Evolutionary conservation across 306 rosid species (phyloP).

Genomic region (Biancaea sappan): DNA sequence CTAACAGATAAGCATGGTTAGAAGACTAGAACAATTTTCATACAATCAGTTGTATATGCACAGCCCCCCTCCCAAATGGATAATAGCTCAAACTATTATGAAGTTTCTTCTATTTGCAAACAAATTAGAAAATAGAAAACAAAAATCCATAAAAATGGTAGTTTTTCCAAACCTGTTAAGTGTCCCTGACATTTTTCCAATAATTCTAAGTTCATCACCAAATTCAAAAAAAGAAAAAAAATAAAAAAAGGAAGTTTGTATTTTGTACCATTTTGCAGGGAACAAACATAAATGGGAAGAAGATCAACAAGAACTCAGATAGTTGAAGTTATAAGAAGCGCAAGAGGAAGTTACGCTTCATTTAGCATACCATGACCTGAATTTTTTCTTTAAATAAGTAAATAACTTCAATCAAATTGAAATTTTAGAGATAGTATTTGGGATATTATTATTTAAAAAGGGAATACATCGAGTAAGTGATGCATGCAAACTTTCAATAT

Average conservation of each 20-base stretch:
- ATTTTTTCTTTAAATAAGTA: slow-evolving; percentile 11
- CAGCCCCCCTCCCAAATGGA: neutral
- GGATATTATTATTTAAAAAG: neutral
- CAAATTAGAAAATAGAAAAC: neutral
- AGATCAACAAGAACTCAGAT: neutral
- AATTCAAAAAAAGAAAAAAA: neutral
- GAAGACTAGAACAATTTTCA: slow-evolving; percentile 8
- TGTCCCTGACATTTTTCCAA: neutral
- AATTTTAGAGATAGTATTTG: neutral
- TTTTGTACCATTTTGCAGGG: neutral
- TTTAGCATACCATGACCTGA: neutral
- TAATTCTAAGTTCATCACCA: neutral
- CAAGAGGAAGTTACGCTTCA: neutral
- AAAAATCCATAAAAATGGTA: neutral
- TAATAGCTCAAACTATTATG: slow-evolving; percentile 11
- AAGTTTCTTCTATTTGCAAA: neutral
- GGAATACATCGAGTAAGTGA: slow-evolving; percentile 2
- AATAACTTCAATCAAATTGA: slow-evolving; percentile 27
- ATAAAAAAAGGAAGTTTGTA: neutral
- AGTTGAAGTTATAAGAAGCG: neutral
- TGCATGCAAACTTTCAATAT: neutral
- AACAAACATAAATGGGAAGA: neutral
- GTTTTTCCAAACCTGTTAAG: neutral
- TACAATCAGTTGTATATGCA: slow-evolving; percentile 8
- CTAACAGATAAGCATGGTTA: slow-evolving; percentile 23